phyloP scores from a whole-genome alignment of 805 yeast genomes.

The Saccharomycopsis amapae region DNA sequence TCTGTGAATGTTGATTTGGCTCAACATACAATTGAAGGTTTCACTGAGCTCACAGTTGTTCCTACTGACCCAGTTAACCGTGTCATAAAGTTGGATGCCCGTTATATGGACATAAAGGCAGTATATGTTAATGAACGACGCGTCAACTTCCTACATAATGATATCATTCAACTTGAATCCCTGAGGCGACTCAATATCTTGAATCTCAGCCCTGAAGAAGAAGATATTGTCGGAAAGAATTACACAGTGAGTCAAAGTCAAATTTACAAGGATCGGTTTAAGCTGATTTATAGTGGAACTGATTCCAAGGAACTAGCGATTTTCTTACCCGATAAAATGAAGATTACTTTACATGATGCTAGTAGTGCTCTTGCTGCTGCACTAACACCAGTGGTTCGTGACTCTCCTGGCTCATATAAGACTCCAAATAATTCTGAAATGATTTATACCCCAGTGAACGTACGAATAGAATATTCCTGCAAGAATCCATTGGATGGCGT shows the following conservation, averaged over 20 bases:
- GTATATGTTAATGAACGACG: conserved; percentile 59
- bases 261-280: conserved; percentile 44
- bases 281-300: conserved; percentile 43
- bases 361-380: conserved; percentile 29
- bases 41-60: conserved; percentile 73
- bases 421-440: conserved; percentile 36
- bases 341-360: conserved; percentile 51
- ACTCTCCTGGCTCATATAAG: conserved; percentile 33
- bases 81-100: conserved; percentile 66
- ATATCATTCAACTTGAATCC: conserved; percentile 36
- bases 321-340: conserved; percentile 57
- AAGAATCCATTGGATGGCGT: conserved; percentile 68
- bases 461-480: conserved; percentile 61
- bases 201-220: not conserved
- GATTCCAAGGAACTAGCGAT: conserved; percentile 62
- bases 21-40: conserved; percentile 52
- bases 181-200: conserved; percentile 30
- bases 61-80: conserved; percentile 59
- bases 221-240: conserved; percentile 9
- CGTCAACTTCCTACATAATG: conserved; percentile 50
- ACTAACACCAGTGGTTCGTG: conserved; percentile 33
- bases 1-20: conserved; percentile 72
- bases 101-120: conserved; percentile 59
- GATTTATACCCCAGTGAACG: conserved; percentile 64
- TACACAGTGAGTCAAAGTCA: conserved; percentile 44